A percentile compares a stretch with the other conserved stretches of the same genome.
These are phyloP conservation scores for Yueomyces sp. DNA, from an alignment of 805 yeast species.

Conservation along the genomic window DNA sequence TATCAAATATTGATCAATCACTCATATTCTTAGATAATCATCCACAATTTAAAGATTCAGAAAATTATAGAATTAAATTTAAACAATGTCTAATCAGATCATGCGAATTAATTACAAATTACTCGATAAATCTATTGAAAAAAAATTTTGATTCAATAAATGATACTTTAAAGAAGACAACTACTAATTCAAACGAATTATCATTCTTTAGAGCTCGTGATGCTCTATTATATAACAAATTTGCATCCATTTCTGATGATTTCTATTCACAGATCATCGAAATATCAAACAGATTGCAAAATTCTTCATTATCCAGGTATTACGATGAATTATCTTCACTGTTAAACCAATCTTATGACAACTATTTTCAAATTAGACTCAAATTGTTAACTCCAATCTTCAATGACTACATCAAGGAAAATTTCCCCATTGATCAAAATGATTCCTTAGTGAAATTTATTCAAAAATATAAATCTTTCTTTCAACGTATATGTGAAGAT, in stretches of 20 bases:
- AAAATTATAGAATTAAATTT: conserved; percentile 54
- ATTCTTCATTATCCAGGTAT: conserved; percentile 36
- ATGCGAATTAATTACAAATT: conserved; percentile 59
- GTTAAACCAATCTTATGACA: conserved; percentile 42
- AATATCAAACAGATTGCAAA: conserved; percentile 18
- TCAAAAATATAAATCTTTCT: conserved; percentile 48
- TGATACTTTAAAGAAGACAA: conserved; percentile 12
- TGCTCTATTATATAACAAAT: conserved; percentile 55
- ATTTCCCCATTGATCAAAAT: conserved; percentile 9
- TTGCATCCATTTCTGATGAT: conserved; percentile 31
- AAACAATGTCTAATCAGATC: conserved; percentile 77
- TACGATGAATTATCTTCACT: conserved; percentile 39
- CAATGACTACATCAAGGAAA: conserved; percentile 24
- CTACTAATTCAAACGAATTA: conserved; percentile 9
- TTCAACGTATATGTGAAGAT: conserved; percentile 42
- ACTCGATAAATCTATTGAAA: conserved; percentile 33
- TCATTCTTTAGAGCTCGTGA: conserved; percentile 26
- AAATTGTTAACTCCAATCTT: conserved; percentile 34
- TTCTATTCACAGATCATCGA: conserved; percentile 28
- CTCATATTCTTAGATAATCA: conserved; percentile 43
- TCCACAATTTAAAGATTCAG: conserved; percentile 55
- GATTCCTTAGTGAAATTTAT: conserved; percentile 40
- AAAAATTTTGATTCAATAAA: conserved; percentile 20
- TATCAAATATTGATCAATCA: conserved; percentile 53
- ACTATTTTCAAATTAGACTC: conserved; percentile 47